phyloP scores from a whole-genome alignment of 352 stramenopile genomes.

The Pythium scleroteichum region DNA sequence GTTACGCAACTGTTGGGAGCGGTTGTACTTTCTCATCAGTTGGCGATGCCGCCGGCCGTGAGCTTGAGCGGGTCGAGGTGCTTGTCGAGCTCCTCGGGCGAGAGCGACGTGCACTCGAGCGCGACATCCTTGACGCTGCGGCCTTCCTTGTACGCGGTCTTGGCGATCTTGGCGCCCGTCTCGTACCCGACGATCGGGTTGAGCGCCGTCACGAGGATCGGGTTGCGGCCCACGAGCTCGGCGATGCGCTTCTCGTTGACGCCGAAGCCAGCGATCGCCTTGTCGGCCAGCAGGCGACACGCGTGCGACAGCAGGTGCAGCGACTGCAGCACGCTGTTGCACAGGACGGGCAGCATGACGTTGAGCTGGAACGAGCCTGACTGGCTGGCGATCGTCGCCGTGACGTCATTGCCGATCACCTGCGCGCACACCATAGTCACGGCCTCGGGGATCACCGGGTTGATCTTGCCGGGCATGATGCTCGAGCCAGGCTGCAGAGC shows the following conservation, averaged over 20 bases:
- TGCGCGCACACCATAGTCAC: conserved; percentile 61
- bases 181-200: conserved; percentile 66
- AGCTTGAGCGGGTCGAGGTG: conserved; percentile 49
- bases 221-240: conserved; percentile 52
- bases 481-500: conserved; percentile 91
- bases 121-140: conserved; percentile 51
- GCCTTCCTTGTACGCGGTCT: conserved; percentile 59
- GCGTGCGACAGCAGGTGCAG: conserved; percentile 41
- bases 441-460: conserved; percentile 76
- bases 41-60: conserved; percentile 43
- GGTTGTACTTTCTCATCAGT: conserved; percentile 20
- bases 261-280: conserved; percentile 44
- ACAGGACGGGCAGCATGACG: conserved; percentile 59
- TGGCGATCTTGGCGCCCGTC: conserved; percentile 55
- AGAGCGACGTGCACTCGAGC: conserved; percentile 43
- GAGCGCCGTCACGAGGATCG: conserved; percentile 59
- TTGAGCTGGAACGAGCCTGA: conserved; percentile 61
- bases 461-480: conserved; percentile 98
- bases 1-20: not conserved
- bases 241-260: conserved; percentile 47
- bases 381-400: conserved; percentile 48
- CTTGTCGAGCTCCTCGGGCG: conserved; percentile 53
- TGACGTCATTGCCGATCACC: conserved; percentile 61
- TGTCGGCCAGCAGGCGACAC: conserved; percentile 42
- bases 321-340: conserved; percentile 52